Percentiles rank a stretch among this genome's conserved stretches.
Evolutionary conservation across 2,329 filamentous ascomycete species (phyloP).

Genomic region (Penicillium vulpinum): DNA sequence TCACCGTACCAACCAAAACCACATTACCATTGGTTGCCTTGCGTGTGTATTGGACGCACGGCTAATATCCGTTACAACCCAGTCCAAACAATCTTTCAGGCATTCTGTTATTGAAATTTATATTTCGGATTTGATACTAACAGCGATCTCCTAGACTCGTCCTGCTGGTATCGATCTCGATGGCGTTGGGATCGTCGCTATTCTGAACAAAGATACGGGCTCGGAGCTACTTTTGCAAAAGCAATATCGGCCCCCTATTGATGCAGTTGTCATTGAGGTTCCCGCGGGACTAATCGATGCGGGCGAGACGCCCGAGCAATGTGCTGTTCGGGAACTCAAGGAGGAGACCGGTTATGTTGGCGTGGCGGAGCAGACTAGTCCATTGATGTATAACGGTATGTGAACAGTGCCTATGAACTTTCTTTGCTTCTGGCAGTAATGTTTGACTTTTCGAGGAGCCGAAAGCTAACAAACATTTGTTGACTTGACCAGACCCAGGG

Average conservation of each 20-base stretch:
- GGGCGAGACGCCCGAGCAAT: constrained; percentile 57
- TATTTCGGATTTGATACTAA: constrained; percentile 10
- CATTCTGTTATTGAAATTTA: neutral
- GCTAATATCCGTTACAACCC: neutral
- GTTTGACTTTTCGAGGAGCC: neutral
- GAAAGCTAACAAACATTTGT: neutral
- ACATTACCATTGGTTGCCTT: constrained; percentile 1
- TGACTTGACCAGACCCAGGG: constrained; percentile 42
- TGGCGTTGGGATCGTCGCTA: constrained; percentile 62
- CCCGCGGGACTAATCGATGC: constrained; percentile 62
- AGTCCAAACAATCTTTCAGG: neutral
- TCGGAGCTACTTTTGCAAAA: constrained; percentile 55
- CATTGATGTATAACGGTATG: constrained; percentile 48
- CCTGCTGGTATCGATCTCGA: constrained; percentile 55
- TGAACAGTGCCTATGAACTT: neutral
- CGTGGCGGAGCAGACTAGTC: constrained; percentile 42
- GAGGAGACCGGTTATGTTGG: constrained; percentile 66
- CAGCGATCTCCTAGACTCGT: constrained; percentile 36
- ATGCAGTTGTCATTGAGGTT: constrained; percentile 60
- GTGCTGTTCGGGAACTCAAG: constrained; percentile 59
- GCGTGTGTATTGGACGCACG: neutral
- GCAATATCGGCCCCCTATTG: constrained; percentile 61
- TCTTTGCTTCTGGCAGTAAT: neutral
- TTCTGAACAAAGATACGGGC: constrained; percentile 55
- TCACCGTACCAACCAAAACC: neutral